These are phyloP conservation scores for Salix dunnii DNA, from an alignment of 345 rosid species.

Conservation along the genomic window DNA sequence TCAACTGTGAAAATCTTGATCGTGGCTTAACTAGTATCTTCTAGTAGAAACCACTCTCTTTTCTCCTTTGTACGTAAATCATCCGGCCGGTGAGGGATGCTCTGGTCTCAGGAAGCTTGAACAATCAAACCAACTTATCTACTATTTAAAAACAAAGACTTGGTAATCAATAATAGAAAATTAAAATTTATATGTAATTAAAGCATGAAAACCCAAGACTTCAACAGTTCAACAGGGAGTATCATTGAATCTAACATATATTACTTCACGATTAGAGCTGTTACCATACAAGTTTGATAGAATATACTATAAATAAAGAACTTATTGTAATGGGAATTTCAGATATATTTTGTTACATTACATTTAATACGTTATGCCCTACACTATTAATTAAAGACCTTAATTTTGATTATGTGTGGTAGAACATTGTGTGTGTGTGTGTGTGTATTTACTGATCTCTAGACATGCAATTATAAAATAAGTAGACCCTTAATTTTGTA, in stretches of 20 bases:
- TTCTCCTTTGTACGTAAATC: neutral
- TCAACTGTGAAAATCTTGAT: neutral
- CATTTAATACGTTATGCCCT: too few species aligned
- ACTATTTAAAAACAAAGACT: neutral
- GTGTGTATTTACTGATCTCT: neutral
- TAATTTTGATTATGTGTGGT: neutral
- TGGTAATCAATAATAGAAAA: neutral
- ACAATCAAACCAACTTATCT: conserved; percentile 4
- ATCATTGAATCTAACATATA: neutral
- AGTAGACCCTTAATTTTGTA: neutral
- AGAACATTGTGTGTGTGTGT: neutral
- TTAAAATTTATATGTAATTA: neutral
- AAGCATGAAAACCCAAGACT: neutral
- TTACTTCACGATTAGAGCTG: neutral
- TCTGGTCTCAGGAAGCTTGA: neutral
- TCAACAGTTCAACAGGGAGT: neutral
- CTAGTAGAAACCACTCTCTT: neutral
- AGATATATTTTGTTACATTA: too few species aligned
- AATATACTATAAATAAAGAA: neutral
- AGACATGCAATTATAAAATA: neutral
- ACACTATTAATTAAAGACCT: too few species aligned
- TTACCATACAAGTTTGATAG: neutral
- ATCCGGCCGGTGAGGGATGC: neutral
- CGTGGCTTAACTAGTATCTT: neutral
- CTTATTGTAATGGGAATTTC: neutral